Percentiles rank a stretch among this genome's conserved stretches.
phyloP scores from a whole-genome alignment of 2,329 filamentous ascomycete genomes.

The Dactylonectria estremocensis region DNA sequence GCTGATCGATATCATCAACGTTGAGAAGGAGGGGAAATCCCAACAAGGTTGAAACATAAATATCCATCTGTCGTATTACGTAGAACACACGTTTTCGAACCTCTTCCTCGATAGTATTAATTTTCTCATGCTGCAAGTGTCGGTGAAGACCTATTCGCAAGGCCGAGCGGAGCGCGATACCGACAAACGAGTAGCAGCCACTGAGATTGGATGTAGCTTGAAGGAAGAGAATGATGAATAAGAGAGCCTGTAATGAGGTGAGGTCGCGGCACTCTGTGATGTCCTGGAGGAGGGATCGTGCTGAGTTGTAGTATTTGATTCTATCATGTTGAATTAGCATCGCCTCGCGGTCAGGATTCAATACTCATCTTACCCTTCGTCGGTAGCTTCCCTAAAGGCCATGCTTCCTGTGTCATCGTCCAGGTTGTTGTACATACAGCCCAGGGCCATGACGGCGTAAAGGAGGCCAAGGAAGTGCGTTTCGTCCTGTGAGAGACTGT shows the following conservation, averaged over 20 bases:
- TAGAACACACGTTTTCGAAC: constrained; percentile 77
- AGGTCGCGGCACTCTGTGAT: constrained; percentile 81
- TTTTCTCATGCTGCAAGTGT: constrained; percentile 74
- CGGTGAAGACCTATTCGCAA: constrained; percentile 85
- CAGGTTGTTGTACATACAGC: constrained; percentile 78
- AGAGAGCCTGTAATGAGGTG: constrained; percentile 79
- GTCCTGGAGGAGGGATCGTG: constrained; percentile 76
- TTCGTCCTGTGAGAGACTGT: constrained; percentile 75
- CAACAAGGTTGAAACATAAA: constrained; percentile 77
- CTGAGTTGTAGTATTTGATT: constrained; percentile 80
- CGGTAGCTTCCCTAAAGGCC: constrained; percentile 66
- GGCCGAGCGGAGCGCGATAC: constrained; percentile 83
- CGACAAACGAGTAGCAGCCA: constrained; percentile 85
- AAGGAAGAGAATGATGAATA: constrained; percentile 86
- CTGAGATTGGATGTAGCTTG: constrained; percentile 85
- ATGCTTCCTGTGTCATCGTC: constrained; percentile 66
- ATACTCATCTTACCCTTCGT: constrained; percentile 67
- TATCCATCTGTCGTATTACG: constrained; percentile 79
- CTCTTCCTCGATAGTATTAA: constrained; percentile 76
- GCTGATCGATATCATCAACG: constrained; percentile 77
- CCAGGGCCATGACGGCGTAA: constrained; percentile 79
- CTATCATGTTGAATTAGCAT: constrained; percentile 59
- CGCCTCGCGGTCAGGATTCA: not conserved
- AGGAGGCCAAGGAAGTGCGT: constrained; percentile 79
- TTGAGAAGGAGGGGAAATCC: constrained; percentile 76